These are phyloP conservation scores for Benincasa hispida DNA, from an alignment of 306 rosid species.

Conservation along the genomic window DNA sequence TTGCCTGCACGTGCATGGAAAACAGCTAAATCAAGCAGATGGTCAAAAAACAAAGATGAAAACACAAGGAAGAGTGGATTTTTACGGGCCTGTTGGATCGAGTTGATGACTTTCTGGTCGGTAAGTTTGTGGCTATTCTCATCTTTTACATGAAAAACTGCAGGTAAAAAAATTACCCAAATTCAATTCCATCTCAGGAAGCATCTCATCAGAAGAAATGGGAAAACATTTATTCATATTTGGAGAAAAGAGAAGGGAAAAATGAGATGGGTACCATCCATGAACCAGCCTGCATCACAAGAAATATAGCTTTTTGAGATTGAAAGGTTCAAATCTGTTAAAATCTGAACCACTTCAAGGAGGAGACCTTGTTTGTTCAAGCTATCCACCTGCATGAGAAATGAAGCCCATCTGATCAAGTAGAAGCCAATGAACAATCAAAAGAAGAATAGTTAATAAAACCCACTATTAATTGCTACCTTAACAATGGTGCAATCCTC, in stretches of 20 bases:
- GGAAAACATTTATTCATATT: background rate
- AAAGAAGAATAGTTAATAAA: background rate
- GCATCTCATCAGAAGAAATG: background rate
- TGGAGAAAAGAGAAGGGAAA: background rate
- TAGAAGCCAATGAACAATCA: background rate
- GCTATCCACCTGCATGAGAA: slow-evolving; percentile 39
- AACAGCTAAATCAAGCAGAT: background rate
- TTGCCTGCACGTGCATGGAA: slow-evolving; percentile 16
- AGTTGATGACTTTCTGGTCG: slow-evolving; percentile 35
- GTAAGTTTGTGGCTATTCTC: slow-evolving; percentile 43
- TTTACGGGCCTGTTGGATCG: slow-evolving; percentile 32
- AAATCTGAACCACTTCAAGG: slow-evolving; percentile 54
- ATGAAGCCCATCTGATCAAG: background rate
- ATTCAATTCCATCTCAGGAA: background rate
- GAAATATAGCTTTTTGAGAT: slow-evolving; percentile 57
- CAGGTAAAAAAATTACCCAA: background rate
- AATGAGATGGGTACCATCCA: slow-evolving; percentile 35
- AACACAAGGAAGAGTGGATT: background rate
- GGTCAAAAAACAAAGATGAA: no score
- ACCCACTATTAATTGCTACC: slow-evolving; percentile 16
- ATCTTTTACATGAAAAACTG: slow-evolving; percentile 61
- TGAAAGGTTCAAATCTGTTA: slow-evolving; percentile 61
- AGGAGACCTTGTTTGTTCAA: slow-evolving; percentile 60
- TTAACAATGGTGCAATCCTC: slow-evolving; percentile 61
- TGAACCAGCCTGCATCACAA: slow-evolving; percentile 68